Conservation (phyloP, 2,329 filamentous ascomycete genomes). For the Meredithiella fracta region DNA sequence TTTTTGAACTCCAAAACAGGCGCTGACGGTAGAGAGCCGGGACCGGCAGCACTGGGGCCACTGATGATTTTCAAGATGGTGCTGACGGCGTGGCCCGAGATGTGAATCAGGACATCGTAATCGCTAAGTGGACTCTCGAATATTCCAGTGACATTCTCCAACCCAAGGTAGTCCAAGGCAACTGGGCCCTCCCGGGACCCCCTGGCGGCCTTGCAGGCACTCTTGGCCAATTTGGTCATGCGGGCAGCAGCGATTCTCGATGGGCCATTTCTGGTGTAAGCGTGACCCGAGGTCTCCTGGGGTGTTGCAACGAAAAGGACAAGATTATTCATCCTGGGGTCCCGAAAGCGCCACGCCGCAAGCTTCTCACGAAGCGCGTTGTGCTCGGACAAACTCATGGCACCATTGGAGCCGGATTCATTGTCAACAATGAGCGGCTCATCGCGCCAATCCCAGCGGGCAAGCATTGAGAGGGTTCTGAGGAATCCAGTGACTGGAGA, state of each 20-base stretch:
- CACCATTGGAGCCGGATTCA: constrained; percentile 14
- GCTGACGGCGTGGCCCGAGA: constrained; percentile 40
- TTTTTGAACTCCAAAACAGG: constrained; percentile 55
- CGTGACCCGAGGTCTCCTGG: constrained; percentile 58
- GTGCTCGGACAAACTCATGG: constrained; percentile 40
- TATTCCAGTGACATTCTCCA: constrained; percentile 25
- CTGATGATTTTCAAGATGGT: constrained; percentile 25
- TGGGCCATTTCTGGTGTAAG: constrained; percentile 56
- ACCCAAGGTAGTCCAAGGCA: constrained; percentile 33
- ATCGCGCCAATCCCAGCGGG: constrained; percentile 81
- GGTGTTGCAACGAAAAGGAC: constrained; percentile 70
- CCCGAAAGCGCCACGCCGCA: constrained; percentile 70
- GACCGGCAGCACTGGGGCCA: constrained; percentile 20
- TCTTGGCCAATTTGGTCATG: constrained; percentile 66
- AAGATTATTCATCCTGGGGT: constrained; percentile 72
- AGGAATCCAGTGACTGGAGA: constrained; percentile 67
- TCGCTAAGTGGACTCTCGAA: constrained; percentile 60
- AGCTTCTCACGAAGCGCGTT: constrained; percentile 53
- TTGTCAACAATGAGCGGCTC: constrained; percentile 71
- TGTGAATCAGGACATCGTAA: constrained; percentile 72
- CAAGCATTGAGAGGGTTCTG: constrained; percentile 61
- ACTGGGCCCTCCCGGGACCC: constrained; percentile 29
- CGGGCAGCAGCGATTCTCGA: constrained; percentile 70
- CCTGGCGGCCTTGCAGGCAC: constrained; percentile 46
- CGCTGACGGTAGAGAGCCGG: constrained; percentile 21